These are phyloP conservation scores for Gossypium trilobum DNA, from an alignment of 441 rosid genomes.

Conservation along the genomic window DNA sequence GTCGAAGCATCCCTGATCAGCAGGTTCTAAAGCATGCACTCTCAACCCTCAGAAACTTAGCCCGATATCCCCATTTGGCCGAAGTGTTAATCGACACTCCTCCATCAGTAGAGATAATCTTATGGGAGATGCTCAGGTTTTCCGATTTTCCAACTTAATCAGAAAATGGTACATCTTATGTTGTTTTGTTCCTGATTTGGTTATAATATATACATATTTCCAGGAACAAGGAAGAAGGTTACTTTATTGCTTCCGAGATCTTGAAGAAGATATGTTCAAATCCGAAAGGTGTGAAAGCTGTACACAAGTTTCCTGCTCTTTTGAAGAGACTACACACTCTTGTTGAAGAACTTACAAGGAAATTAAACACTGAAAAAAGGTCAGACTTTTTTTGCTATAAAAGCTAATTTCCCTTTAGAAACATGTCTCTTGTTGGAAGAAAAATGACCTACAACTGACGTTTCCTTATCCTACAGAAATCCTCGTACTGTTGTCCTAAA, in stretches of 20 bases:
- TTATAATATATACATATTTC: background rate
- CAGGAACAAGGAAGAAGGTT: slow-evolving; percentile 91
- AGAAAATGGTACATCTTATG: background rate
- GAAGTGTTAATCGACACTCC: slow-evolving; percentile 44
- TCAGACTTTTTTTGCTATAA: slow-evolving; percentile 10
- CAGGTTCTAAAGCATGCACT: slow-evolving; percentile 73
- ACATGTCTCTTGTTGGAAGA: background rate
- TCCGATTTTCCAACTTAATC: background rate
- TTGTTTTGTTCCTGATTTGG: background rate
- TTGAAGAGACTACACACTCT: slow-evolving; percentile 55
- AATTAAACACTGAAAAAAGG: slow-evolving; percentile 50
- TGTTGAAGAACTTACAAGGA: slow-evolving; percentile 65
- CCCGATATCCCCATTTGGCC: slow-evolving; percentile 53
- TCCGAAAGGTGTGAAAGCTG: slow-evolving; percentile 41
- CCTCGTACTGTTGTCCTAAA: slow-evolving; percentile 25
- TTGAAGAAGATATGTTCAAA: slow-evolving; percentile 56
- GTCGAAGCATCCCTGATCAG: slow-evolving; percentile 85
- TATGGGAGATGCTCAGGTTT: slow-evolving; percentile 68
- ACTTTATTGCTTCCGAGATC: slow-evolving; percentile 61
- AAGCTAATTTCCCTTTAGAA: background rate
- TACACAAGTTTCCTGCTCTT: slow-evolving; percentile 48
- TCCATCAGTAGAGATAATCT: slow-evolving; percentile 51
- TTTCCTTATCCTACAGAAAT: slow-evolving; percentile 36
- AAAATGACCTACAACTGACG: background rate
- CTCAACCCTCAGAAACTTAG: slow-evolving; percentile 65